Evolutionary conservation across 2,329 filamentous ascomycete genomes (phyloP).

Genomic region (Talaromyces pinophilus): DNA sequence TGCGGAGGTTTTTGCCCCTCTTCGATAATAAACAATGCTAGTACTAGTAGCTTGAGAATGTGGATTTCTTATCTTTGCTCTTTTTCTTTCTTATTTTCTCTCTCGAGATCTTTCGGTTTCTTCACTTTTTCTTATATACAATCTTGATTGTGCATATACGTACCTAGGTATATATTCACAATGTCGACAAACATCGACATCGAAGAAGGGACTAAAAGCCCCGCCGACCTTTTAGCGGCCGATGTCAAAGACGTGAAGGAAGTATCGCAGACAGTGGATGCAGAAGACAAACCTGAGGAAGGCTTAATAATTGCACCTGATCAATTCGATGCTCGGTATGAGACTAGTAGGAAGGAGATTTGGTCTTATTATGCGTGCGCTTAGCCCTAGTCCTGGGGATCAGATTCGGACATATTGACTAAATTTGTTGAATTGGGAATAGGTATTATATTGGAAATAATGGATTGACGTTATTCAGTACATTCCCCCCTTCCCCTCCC

Average conservation of each 20-base stretch:
- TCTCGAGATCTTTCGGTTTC: neutral
- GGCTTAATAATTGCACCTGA: conserved; percentile 54
- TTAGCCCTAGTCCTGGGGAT: conserved; percentile 21
- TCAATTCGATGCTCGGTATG: conserved; percentile 56
- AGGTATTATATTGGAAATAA: conserved; percentile 68
- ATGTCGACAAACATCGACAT: neutral
- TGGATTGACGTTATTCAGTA: conserved; percentile 61
- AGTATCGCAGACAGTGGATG: neutral
- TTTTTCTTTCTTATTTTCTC: neutral
- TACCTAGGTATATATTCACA: neutral
- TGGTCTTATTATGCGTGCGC: conserved; percentile 58
- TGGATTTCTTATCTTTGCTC: neutral
- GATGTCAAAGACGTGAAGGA: conserved; percentile 1
- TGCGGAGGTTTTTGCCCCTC: neutral
- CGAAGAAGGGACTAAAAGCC: conserved; percentile 5
- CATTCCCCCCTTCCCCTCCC: too few species aligned
- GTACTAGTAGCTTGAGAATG: neutral
- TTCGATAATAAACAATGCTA: neutral
- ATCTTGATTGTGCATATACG: neutral
- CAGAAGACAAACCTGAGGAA: conserved; percentile 18
- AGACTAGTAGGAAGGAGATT: conserved; percentile 56
- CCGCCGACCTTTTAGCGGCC: neutral
- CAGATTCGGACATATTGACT: neutral
- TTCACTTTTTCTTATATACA: neutral
- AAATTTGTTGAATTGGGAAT: conserved; percentile 11